Evolutionary conservation across 768 basidiomycete species (phyloP).

Genomic region (Trichaptum fuscoviolaceum): DNA sequence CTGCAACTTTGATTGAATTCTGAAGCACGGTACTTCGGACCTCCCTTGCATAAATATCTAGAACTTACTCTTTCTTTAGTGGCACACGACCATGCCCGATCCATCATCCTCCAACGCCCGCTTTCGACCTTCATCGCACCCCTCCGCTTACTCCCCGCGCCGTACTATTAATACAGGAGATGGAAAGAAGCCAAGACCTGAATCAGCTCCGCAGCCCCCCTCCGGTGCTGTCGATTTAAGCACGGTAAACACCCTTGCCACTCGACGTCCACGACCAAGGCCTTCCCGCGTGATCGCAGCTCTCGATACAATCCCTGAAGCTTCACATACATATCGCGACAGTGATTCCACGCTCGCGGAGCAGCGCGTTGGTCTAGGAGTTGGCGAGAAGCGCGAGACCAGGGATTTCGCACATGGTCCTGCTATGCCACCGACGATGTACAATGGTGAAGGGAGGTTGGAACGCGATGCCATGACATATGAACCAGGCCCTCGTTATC

Average conservation of each 20-base stretch:
- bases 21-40: no score
- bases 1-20: no score
- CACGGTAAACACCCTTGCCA: not conserved
- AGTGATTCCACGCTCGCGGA: not conserved
- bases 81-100: not conserved
- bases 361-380: not conserved
- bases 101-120: not conserved
- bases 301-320: not conserved
- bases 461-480: not conserved
- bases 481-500: not conserved
- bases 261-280: not conserved
- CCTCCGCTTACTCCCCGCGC: not conserved
- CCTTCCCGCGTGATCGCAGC: not conserved
- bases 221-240: not conserved
- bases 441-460: not conserved
- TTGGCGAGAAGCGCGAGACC: not conserved
- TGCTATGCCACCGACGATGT: not conserved
- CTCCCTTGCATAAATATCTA: not conserved
- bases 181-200: not conserved
- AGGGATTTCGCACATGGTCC: not conserved
- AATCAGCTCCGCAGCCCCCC: not conserved
- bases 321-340: not conserved
- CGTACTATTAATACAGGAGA: not conserved
- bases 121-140: not conserved
- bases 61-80: not conserved